Percentiles rank a stretch among this genome's conserved stretches.
Evolutionary conservation across 108 stramenopile species (phyloP).

Genomic region (Cyclotella cryptica): DNA sequence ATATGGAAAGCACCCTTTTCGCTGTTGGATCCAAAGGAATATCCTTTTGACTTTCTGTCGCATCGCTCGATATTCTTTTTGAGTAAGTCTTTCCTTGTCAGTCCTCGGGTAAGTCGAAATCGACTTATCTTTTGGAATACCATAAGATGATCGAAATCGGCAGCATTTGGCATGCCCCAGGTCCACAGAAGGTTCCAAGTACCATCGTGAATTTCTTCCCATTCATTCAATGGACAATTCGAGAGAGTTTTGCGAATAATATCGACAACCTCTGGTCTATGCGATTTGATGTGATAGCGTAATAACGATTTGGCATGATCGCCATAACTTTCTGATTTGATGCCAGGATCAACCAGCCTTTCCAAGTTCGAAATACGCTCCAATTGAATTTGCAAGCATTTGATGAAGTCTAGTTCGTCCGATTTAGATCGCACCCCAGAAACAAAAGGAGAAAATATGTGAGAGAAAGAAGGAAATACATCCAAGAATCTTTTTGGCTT

Average conservation of each 20-base stretch:
- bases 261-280: slow-evolving; percentile 40
- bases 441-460: slow-evolving; percentile 34
- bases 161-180: slow-evolving; percentile 47
- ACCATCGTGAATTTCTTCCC: slow-evolving; percentile 22
- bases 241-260: slow-evolving; percentile 34
- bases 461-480: slow-evolving; percentile 30
- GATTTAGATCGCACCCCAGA: background rate
- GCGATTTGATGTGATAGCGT: slow-evolving; percentile 46
- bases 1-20: slow-evolving; percentile 49
- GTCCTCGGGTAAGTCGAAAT: slow-evolving; percentile 39
- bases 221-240: slow-evolving; percentile 11
- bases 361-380: slow-evolving; percentile 3
- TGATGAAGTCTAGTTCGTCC: slow-evolving; percentile 34
- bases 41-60: background rate
- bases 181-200: slow-evolving; percentile 55
- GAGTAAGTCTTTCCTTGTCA: slow-evolving; percentile 70
- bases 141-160: slow-evolving; percentile 39
- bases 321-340: background rate
- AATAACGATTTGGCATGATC: background rate
- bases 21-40: slow-evolving; percentile 2
- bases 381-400: slow-evolving; percentile 40
- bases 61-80: slow-evolving; percentile 76
- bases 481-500: background rate
- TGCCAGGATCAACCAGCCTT: background rate
- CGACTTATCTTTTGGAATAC: slow-evolving; percentile 54